phyloP scores from a whole-genome alignment of 371 early-diverging fungal genomes.

The Circinella umbellata region DNA sequence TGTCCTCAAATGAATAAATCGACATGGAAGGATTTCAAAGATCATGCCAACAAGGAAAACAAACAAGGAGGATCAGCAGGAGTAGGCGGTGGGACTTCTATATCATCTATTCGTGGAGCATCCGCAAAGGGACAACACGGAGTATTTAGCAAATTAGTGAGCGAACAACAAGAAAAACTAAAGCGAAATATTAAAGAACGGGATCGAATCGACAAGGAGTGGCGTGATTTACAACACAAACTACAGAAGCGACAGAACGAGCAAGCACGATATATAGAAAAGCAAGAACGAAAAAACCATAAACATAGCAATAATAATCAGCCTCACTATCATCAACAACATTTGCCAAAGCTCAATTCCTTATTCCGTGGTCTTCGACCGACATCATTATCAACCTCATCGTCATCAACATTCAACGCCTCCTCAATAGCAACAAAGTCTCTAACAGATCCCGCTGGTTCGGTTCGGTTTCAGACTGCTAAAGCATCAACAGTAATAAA shows the following conservation, averaged over 20 bases:
- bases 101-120: slow-evolving; percentile 21
- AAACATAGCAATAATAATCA: neutral
- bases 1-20: slow-evolving; percentile 27
- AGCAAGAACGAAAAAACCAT: slow-evolving; percentile 43
- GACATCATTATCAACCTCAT: neutral
- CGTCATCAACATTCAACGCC: neutral
- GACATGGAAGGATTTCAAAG: slow-evolving; percentile 43
- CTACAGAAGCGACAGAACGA: slow-evolving; percentile 75
- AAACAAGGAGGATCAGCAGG: slow-evolving; percentile 10
- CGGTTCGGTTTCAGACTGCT: slow-evolving; percentile 19
- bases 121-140: slow-evolving; percentile 30
- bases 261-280: slow-evolving; percentile 68
- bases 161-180: slow-evolving; percentile 70
- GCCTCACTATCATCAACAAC: slow-evolving; percentile 21
- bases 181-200: slow-evolving; percentile 75
- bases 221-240: slow-evolving; percentile 66
- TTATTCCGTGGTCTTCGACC: slow-evolving; percentile 25
- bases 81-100: too few species aligned
- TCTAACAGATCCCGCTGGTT: slow-evolving; percentile 15
- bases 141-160: slow-evolving; percentile 64
- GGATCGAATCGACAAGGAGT: slow-evolving; percentile 71
- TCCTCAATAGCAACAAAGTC: neutral
- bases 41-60: slow-evolving; percentile 45
- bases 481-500: slow-evolving; percentile 82
- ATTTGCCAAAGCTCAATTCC: slow-evolving; percentile 46